These are phyloP conservation scores for Solanum hybrid DNA, from an alignment of 305 asterid genomes.

Conservation along the genomic window DNA sequence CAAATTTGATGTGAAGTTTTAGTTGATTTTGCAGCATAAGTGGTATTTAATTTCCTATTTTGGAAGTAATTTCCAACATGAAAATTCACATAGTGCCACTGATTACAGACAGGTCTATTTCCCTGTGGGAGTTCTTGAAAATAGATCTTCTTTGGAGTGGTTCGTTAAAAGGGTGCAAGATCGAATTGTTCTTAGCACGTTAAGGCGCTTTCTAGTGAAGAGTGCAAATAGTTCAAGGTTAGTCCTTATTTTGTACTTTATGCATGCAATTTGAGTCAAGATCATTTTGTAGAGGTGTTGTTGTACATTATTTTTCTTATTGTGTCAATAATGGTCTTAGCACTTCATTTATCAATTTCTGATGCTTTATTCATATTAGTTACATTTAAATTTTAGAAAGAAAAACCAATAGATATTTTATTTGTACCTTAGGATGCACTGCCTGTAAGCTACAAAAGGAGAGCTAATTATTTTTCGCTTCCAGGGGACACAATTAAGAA, in stretches of 20 bases:
- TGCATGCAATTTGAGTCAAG: slow-evolving; percentile 1
- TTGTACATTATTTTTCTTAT: not conserved
- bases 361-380: not conserved
- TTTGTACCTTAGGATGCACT: not conserved
- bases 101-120: slow-evolving; percentile 43
- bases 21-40: not conserved
- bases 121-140: slow-evolving; percentile 26
- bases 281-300: not conserved
- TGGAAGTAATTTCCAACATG: not conserved
- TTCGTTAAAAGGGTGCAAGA: slow-evolving; percentile 76
- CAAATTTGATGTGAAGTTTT: not conserved
- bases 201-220: slow-evolving; percentile 57
- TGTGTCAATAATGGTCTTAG: not conserved
- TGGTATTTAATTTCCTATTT: not conserved
- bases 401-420: not conserved
- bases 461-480: not conserved
- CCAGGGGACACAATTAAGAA: not conserved
- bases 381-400: not conserved
- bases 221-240: slow-evolving; percentile 69
- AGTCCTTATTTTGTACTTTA: slow-evolving; percentile 8
- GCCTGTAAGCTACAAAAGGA: not conserved
- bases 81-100: slow-evolving; percentile 1
- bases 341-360: not conserved
- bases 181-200: slow-evolving; percentile 54
- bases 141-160: slow-evolving; percentile 60